A percentile compares a stretch with the other conserved stretches of the same genome.
Conservation (phyloP, 768 basidiomycete species). For the Mycena haematopus region DNA sequence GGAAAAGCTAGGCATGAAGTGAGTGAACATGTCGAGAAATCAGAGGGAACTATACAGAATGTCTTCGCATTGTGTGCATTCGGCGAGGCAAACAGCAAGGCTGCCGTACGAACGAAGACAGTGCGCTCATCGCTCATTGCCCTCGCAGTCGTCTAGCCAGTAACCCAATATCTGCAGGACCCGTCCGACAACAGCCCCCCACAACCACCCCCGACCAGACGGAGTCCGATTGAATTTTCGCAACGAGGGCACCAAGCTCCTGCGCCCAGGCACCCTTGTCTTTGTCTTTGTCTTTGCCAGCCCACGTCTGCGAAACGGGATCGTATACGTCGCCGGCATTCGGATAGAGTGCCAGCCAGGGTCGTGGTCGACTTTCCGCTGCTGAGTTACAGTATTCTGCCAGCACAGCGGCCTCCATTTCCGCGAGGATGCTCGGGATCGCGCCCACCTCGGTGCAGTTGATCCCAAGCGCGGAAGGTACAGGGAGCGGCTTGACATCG, state of each 20-base stretch:
- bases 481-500: slow-evolving; percentile 27
- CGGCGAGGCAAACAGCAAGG: no score
- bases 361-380: slow-evolving; percentile 41
- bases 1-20: no score
- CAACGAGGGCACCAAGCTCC: slow-evolving; percentile 5
- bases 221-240: not conserved
- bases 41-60: no score
- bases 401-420: slow-evolving; percentile 40
- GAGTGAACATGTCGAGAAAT: no score
- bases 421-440: slow-evolving; percentile 46
- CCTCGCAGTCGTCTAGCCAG: slow-evolving; percentile 24
- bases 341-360: slow-evolving; percentile 74
- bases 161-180: slow-evolving; percentile 55
- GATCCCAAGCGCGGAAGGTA: slow-evolving; percentile 68
- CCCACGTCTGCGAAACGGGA: slow-evolving; percentile 52
- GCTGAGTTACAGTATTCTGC: slow-evolving; percentile 18
- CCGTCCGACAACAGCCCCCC: slow-evolving; percentile 75
- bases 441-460: slow-evolving; percentile 69
- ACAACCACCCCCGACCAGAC: slow-evolving; percentile 60
- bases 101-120: not conserved
- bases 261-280: slow-evolving; percentile 19
- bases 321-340: slow-evolving; percentile 70
- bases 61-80: no score
- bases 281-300: slow-evolving; percentile 9
- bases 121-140: not conserved